Evolutionary conservation across 2,329 filamentous ascomycete genomes (phyloP), one percentile per base, ranked within the genome.

Genomic region (Phaeosphaeriaceae sp.): DNA sequence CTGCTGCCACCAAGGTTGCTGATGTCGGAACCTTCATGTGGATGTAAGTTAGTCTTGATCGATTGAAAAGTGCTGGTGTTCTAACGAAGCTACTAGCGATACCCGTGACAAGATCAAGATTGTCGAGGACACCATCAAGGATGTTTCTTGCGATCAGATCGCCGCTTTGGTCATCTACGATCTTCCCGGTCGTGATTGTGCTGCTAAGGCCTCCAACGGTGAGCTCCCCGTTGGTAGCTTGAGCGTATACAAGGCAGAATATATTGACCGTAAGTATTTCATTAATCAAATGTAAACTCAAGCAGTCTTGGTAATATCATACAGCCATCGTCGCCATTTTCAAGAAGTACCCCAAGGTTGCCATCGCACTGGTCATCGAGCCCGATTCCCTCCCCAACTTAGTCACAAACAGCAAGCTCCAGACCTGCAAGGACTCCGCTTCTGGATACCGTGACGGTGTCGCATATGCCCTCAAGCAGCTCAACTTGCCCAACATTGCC

Each of bases 301-400:
- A 28, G 21, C 11, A n/a, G 2, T 21, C 12, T 35, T 8, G 28
- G 50, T 57, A 18, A 57, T 29, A n/a, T 4, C 5, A 9, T n/a
- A 5, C 11, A 73, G 70, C 77, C 52, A 84, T 87, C 56, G 79
- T 79, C 42, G 67, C 75, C 48, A 74, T 83, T 53, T 61, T 87
- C 62, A 79, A 82, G 67, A 76, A 78, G 42, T 81, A 86, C 73
- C 77, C 82, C 60, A 73, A 73, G 48, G 64, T 61, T 6, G 70
- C 69, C 46, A 67, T 73, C 42, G 66, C 69, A 32, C 63, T 73
- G 33, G 54, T 76, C 64, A 82, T 80, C 64, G 84, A 87, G 67
- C 84, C 84, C 39, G 84, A 87, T 71, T 85, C 81, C 45, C 76
- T 87, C 38, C 83, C 83, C 53, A 87, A 87, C 73, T 71, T 87